phyloP scores from a whole-genome alignment of 306 rosid species.

The Fagus crenata region DNA sequence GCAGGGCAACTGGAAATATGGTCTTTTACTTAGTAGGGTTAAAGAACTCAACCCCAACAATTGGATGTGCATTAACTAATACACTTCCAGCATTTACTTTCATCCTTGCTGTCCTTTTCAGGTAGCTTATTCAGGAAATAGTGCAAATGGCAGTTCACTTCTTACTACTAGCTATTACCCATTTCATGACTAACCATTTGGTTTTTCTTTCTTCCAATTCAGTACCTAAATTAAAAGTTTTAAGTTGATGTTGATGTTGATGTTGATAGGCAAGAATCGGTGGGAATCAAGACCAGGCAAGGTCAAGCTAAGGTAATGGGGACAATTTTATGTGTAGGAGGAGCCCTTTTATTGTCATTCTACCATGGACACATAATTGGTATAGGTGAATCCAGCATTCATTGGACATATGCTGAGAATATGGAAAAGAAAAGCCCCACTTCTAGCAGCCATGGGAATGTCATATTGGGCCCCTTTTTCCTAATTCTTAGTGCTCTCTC shows the following conservation, averaged over 20 bases:
- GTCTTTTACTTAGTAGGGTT: conserved; percentile 65
- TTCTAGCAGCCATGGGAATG: conserved; percentile 17
- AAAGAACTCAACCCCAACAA: conserved; percentile 57
- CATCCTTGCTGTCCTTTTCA: conserved; percentile 65
- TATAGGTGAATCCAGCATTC: conserved; percentile 57
- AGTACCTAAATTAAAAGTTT: background rate
- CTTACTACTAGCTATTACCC: background rate
- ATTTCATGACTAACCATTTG: background rate
- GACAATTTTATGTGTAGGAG: conserved; percentile 68
- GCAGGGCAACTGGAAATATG: conserved; percentile 79
- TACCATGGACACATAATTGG: conserved; percentile 65
- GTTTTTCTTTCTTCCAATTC: no score
- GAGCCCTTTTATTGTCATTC: conserved; percentile 72
- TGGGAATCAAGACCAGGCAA: conserved; percentile 42
- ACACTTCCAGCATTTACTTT: conserved; percentile 91
- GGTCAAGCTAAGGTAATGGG: conserved; percentile 63
- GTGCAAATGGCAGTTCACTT: background rate
- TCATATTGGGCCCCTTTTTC: conserved; percentile 46
- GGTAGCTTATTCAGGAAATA: conserved; percentile 36
- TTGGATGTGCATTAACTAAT: conserved; percentile 64
- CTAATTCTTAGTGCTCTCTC: conserved; percentile 47
- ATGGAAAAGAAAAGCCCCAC: conserved; percentile 17
- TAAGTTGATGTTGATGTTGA: background rate
- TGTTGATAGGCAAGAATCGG: conserved; percentile 62
- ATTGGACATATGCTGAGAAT: conserved; percentile 60